Evolutionary conservation across 2,329 filamentous ascomycete species (phyloP).

Genomic region (Botrytis pseudocinerea): DNA sequence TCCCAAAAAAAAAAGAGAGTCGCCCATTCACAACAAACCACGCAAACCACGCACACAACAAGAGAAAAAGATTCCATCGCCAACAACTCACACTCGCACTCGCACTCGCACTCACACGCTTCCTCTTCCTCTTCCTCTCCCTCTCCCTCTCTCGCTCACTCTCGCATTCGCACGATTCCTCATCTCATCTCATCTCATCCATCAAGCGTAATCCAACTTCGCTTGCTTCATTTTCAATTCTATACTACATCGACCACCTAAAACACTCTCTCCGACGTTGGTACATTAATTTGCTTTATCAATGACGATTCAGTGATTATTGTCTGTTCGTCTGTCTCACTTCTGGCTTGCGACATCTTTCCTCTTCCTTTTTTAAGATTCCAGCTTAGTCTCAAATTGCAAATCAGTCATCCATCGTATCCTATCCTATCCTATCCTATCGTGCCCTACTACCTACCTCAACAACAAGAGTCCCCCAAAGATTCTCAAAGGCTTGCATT

Average conservation of each 20-base stretch:
- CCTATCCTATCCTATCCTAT: too few relatives aligned
- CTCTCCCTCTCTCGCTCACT: not conserved
- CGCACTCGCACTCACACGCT: not conserved
- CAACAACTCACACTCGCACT: not conserved
- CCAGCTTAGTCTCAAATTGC: constrained; percentile 1
- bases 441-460: not conserved
- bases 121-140: too few relatives aligned
- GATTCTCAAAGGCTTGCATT: constrained; percentile 6
- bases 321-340: constrained; percentile 8
- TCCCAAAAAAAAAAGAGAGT: not conserved
- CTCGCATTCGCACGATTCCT: not conserved
- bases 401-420: not conserved
- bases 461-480: not conserved
- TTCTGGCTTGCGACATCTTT: constrained; percentile 16
- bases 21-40: constrained; percentile 12
- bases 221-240: constrained; percentile 1
- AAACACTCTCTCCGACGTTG: not conserved
- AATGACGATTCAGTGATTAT: constrained; percentile 19
- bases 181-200: not conserved
- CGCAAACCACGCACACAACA: not conserved
- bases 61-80: not conserved
- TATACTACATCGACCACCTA: not conserved
- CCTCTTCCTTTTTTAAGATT: constrained; percentile 5
- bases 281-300: not conserved
- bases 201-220: constrained; percentile 2